Base-by-base conservation (phyloP, 2,329 filamentous ascomycete genomes). In the Tricladium varicosporioides region DNA sequence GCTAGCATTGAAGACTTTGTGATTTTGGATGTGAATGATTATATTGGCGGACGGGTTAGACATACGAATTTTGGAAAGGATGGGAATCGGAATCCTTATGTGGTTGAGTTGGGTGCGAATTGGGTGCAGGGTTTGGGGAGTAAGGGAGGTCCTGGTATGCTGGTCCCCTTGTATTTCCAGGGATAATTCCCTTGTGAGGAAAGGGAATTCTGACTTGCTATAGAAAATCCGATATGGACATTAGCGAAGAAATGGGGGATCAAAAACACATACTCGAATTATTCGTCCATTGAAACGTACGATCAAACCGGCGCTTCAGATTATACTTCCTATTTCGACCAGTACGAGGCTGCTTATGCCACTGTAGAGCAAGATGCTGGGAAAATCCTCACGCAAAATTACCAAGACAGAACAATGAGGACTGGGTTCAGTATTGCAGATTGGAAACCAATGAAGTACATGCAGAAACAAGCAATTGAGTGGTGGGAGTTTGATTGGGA, bases 71-170 rank as follows among this genome's bases (percentile, higher is more conserved):
- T 67, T 46, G 65, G 65, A 4, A 72, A 77, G 19, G 51, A 67
- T 2, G 11, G 36, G 0, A 73, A 80, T 36, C 82, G 82, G 0
- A 73, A 77, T 0, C 64, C 61, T 18, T 67, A 63, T 46, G 76
- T 74, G 0, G 75, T 89, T 9, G 86, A 89, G 67, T 72, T 86
- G 0, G 86, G 86, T 2, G 86, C 86, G 5, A 89, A 89, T 60
- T 89, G 86, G 86, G 65, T 76, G 31, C 77, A 75, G 73, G 78
- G 73, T 19, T 67, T 74, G 1, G 60, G 33, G 22, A 75, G 71
- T 27, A 33, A 70, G 52, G 61, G 65, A 33, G 73, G 72, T 5
- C 74, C 73, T 27, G 22, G 22, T 27, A 27, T n/a, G n/a, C n/a
- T n/a, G n/a, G n/a, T n/a, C n/a, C n/a, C n/a, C n/a, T n/a, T n/a